Evolutionary conservation across 345 rosid genomes (phyloP).

Genomic region (Viola odorata): DNA sequence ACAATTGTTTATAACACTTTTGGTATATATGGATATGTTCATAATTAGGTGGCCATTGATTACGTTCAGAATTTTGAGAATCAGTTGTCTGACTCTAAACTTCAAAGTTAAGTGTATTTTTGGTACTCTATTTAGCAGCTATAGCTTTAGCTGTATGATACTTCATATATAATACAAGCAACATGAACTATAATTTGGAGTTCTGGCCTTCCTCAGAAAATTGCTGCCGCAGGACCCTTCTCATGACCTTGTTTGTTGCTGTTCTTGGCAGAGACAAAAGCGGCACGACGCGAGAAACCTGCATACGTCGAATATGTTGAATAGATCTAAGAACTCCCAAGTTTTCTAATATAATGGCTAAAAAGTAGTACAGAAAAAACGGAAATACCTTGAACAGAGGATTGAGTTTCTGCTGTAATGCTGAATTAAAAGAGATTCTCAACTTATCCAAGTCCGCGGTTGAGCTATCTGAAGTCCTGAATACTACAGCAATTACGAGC

Average conservation of each 20-base stretch:
- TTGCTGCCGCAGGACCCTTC: slow-evolving; percentile 76
- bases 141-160: too few relatives aligned
- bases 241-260: slow-evolving; percentile 91
- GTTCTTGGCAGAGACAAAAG: slow-evolving; percentile 76
- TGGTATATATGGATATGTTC: too few relatives aligned
- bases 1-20: too few relatives aligned
- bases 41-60: too few relatives aligned
- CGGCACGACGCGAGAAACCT: slow-evolving; percentile 62
- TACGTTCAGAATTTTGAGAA: too few relatives aligned
- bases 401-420: slow-evolving; percentile 78
- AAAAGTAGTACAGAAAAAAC: not conserved
- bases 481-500: slow-evolving; percentile 69
- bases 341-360: not conserved
- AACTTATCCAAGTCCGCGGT: slow-evolving; percentile 42
- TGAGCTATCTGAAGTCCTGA: slow-evolving; percentile 33
- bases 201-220: slow-evolving; percentile 39
- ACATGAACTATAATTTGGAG: slow-evolving; percentile 39
- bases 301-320: slow-evolving; percentile 7
- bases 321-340: not conserved
- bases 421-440: slow-evolving; percentile 66
- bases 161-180: too few relatives aligned
- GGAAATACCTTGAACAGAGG: slow-evolving; percentile 74
- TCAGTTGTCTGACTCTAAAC: too few relatives aligned
- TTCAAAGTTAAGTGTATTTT: too few relatives aligned
- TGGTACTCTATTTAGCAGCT: too few relatives aligned